phyloP scores from a whole-genome alignment of 805 yeast species.

The Maudiozyma serrabonitensis region DNA sequence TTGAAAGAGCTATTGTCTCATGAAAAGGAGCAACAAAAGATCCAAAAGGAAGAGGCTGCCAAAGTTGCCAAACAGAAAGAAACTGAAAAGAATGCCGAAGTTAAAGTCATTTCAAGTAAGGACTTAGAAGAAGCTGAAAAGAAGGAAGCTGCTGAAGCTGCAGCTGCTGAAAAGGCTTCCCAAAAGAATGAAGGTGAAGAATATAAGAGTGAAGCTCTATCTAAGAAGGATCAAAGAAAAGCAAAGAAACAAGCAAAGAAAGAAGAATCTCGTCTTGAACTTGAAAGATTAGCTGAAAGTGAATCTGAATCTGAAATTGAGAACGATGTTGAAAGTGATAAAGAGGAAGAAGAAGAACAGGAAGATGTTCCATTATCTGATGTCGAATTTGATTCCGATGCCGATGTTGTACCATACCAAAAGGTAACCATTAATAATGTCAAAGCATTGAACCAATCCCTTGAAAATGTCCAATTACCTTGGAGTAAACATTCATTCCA shows the following conservation, averaged over 20 bases:
- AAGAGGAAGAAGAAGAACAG: slow-evolving; percentile 54
- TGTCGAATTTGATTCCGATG: slow-evolving; percentile 87
- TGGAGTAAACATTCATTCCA: slow-evolving; percentile 58
- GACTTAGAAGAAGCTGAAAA: slow-evolving; percentile 18
- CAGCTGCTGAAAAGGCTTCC: slow-evolving; percentile 6
- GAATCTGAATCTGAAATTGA: slow-evolving; percentile 42
- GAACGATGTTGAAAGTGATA: slow-evolving; percentile 34
- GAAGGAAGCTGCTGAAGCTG: slow-evolving; percentile 6
- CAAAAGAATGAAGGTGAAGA: slow-evolving; percentile 18
- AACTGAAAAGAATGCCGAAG: slow-evolving; percentile 20
- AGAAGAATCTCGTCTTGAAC: slow-evolving; percentile 26
- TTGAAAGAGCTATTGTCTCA: slow-evolving; percentile 23
- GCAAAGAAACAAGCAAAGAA: slow-evolving; percentile 2
- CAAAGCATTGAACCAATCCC: slow-evolving; percentile 67
- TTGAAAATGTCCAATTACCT: slow-evolving; percentile 54
- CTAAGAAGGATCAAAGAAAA: slow-evolving; percentile 50
- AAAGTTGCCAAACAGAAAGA: slow-evolving; percentile 16
- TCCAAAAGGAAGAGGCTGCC: slow-evolving; percentile 15
- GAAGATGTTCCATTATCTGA: slow-evolving; percentile 85
- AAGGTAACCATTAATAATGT: slow-evolving; percentile 80
- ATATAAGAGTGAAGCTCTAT: slow-evolving; percentile 37
- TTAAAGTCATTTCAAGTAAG: slow-evolving; percentile 27
- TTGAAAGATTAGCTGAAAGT: slow-evolving; percentile 28
- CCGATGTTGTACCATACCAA: slow-evolving; percentile 87
- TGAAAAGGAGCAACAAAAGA: slow-evolving; percentile 20